Evolutionary conservation across 352 stramenopile genomes (phyloP), one percentile per base, ranked within the genome.

Genomic region (Achlya hypogyna): DNA sequence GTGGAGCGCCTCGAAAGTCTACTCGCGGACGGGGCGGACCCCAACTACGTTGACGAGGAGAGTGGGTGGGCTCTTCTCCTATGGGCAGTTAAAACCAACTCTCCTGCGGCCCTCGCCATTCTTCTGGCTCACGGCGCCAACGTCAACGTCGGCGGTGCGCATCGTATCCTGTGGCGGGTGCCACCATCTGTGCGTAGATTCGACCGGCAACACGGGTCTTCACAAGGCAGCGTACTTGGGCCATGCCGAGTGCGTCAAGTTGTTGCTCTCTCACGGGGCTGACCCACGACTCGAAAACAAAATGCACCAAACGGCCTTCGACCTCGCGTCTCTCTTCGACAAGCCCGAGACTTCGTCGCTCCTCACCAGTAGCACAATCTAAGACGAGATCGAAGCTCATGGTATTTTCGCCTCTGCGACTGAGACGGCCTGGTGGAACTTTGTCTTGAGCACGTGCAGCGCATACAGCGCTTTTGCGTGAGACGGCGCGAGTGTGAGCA

Each of bases 161-260:
- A 64, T n/a, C 6, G 9, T 54, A 16, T 6, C 29, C 49, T 14
- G 6, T 16, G 6, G 49, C 29, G 12, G 6, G 6, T 12, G 6
- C 6, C 6, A 58, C 9, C 35, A 51, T 53, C 20, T 29, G 0
- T 58, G 20, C 20, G 23, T 51, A 51, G 72, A 80, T 32, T 32
- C 67, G 1, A 70, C 63, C 8, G 71, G 76, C 35, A 82, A 80
- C 60, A 82, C 76, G 4, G 74, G 72, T 16, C 71, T 82, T 0
- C 76, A 82, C 65, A 82, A 80, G 51, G 74, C 74, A 5, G 74
- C 76, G 9, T 82, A 82, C 40, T 70, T 82, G 38, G 72, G 74
- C 12, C 62, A 78, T 53, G 60, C 52, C 2, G 71, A 80, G 35
- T 79, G 72, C 27, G 65, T 74, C 6, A 42, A 43, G 16, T 53